A percentile compares a stretch with the other conserved stretches of the same genome.
Conservation (phyloP, 352 stramenopile species). For the Halophytophthora polymorphica region DNA sequence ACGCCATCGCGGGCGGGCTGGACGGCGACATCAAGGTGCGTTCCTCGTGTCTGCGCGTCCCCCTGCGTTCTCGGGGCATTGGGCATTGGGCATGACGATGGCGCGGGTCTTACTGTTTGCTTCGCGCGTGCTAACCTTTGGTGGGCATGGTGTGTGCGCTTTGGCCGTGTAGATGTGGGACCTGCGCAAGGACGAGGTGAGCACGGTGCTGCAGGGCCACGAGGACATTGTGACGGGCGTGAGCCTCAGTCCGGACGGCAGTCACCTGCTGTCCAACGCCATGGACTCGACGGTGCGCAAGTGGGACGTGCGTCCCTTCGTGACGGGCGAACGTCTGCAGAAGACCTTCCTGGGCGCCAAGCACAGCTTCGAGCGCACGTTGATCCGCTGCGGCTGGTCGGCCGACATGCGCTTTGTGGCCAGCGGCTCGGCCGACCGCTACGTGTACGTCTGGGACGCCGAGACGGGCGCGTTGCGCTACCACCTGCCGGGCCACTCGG, state of each 20-base stretch:
- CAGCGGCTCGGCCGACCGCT: slow-evolving; percentile 87
- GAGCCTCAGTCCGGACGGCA: slow-evolving; percentile 92
- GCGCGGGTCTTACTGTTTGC: neutral
- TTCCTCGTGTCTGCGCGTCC: too few species aligned
- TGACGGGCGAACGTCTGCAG: slow-evolving; percentile 51
- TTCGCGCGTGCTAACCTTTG: neutral
- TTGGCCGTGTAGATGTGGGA: slow-evolving; percentile 76
- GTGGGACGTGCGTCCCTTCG: slow-evolving; percentile 93
- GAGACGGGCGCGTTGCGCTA: slow-evolving; percentile 90
- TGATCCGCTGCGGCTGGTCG: slow-evolving; percentile 92
- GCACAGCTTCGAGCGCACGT: slow-evolving; percentile 92
- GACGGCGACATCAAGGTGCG: slow-evolving; percentile 90
- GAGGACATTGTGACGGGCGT: slow-evolving; percentile 93
- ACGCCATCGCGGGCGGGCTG: slow-evolving; percentile 90
- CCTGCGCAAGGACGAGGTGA: slow-evolving; percentile 80
- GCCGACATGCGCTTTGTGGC: slow-evolving; percentile 83
- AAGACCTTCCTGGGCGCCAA: slow-evolving; percentile 77
- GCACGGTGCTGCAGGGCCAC: slow-evolving; percentile 88
- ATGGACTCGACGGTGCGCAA: slow-evolving; percentile 92
- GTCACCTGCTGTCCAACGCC: slow-evolving; percentile 91
- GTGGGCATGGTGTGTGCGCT: neutral
- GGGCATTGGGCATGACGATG: too few species aligned
- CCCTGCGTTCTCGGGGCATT: too few species aligned
- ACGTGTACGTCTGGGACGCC: slow-evolving; percentile 96
- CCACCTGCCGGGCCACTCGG: slow-evolving; percentile 90